phyloP scores from a whole-genome alignment of 192 early-diverging fungal species.

The Gorgonomyces haynaldii region DNA sequence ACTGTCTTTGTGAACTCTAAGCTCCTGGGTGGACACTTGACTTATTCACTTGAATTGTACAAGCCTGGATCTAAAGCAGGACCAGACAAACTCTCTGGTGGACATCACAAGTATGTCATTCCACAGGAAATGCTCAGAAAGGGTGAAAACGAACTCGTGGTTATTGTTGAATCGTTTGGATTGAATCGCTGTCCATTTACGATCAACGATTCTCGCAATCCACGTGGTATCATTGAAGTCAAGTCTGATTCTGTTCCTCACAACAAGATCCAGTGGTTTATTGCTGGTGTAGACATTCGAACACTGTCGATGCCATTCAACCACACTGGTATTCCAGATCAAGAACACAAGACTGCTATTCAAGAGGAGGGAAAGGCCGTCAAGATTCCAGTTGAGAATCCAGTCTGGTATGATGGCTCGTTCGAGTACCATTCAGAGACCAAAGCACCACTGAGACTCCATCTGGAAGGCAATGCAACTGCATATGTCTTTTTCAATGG shows the following conservation, averaged over 20 bases:
- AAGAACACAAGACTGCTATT: slow-evolving; percentile 12
- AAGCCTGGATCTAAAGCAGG: slow-evolving; percentile 57
- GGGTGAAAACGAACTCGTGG: slow-evolving; percentile 47
- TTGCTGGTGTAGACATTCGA: slow-evolving; percentile 65
- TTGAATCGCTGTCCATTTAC: slow-evolving; percentile 56
- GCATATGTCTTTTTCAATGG: slow-evolving; percentile 60
- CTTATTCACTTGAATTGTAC: slow-evolving; percentile 47
- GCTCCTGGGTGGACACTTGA: slow-evolving; percentile 63
- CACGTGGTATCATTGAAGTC: slow-evolving; percentile 56
- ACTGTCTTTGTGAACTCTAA: slow-evolving; percentile 59
- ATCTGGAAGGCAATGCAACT: slow-evolving; percentile 53
- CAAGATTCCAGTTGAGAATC: neutral
- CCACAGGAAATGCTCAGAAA: slow-evolving; percentile 24
- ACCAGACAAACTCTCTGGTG: slow-evolving; percentile 47
- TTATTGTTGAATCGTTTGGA: slow-evolving; percentile 69
- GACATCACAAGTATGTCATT: slow-evolving; percentile 48
- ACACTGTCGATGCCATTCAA: slow-evolving; percentile 43
- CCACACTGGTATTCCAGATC: slow-evolving; percentile 67
- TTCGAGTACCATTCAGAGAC: slow-evolving; percentile 10
- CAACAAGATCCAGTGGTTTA: slow-evolving; percentile 44
- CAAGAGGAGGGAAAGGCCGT: neutral
- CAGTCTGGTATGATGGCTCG: slow-evolving; percentile 31
- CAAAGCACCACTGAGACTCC: slow-evolving; percentile 47
- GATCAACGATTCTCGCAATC: slow-evolving; percentile 63
- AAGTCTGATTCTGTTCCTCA: slow-evolving; percentile 34